A percentile compares a stretch with the other conserved stretches of the same genome.
Conservation (phyloP, 2,329 filamentous ascomycete species). For the Chaetomium sp. region DNA sequence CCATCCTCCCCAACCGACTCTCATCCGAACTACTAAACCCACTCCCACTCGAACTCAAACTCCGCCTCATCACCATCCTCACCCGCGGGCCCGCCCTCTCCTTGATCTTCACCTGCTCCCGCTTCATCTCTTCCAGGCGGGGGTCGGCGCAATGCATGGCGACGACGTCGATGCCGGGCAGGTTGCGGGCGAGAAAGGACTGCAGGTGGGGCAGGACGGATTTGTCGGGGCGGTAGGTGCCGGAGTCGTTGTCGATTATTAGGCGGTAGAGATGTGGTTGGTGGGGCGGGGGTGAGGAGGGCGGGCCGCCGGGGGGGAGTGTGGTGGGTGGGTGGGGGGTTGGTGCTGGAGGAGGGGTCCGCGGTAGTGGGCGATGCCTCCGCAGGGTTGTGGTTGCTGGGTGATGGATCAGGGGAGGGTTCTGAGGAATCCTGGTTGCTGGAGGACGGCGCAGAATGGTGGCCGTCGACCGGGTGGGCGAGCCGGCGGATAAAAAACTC, state of each 20-base stretch:
- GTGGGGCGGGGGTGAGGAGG: conserved; percentile 46
- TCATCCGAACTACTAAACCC: conserved; percentile 57
- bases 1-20: conserved; percentile 52
- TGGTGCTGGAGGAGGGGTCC: conserved; percentile 38
- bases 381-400: neutral
- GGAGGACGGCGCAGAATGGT: neutral
- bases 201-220: conserved; percentile 71
- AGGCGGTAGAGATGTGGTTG: conserved; percentile 72
- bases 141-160: conserved; percentile 79
- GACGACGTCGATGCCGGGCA: conserved; percentile 75
- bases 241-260: conserved; percentile 92
- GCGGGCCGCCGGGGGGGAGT: conserved; percentile 50
- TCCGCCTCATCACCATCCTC: conserved; percentile 60
- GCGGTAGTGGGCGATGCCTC: conserved; percentile 35
- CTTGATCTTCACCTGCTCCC: conserved; percentile 73
- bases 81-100: conserved; percentile 59
- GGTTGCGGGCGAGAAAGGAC: conserved; percentile 68
- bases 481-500: conserved; percentile 87
- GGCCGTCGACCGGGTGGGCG: conserved; percentile 44
- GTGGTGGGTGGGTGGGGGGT: conserved; percentile 51
- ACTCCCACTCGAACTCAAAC: conserved; percentile 46
- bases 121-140: conserved; percentile 72
- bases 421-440: neutral
- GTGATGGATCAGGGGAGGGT: neutral
- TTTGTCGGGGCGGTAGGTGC: conserved; percentile 88